Evolutionary conservation across 169 alveolate genomes (phyloP).

Genomic region (Fabrea salina): DNA sequence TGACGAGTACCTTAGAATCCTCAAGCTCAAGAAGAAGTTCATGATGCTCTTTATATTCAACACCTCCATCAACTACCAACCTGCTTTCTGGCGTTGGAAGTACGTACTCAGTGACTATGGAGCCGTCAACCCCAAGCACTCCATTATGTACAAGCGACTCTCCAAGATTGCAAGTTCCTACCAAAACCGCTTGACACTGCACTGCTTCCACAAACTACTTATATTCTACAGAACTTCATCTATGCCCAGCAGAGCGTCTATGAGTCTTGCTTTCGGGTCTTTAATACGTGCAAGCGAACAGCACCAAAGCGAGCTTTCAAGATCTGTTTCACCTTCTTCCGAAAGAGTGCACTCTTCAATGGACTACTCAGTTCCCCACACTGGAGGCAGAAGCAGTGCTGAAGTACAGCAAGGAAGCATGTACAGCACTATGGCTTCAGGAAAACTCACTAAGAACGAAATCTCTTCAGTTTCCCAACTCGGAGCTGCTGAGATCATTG

Average conservation of each 20-base stretch:
- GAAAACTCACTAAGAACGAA: slow-evolving; percentile 9
- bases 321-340: slow-evolving; percentile 1
- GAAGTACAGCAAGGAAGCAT: slow-evolving; percentile 7
- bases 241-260: not conserved
- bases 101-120: slow-evolving; percentile 21
- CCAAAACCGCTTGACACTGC: slow-evolving; percentile 12
- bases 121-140: not conserved
- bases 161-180: not conserved
- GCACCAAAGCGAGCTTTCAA: not conserved
- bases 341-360: not conserved
- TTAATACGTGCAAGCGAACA: not conserved
- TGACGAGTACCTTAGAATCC: not conserved
- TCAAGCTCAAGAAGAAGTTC: not conserved
- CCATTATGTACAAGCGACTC: slow-evolving; percentile 4
- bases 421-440: slow-evolving; percentile 16
- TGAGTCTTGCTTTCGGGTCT: slow-evolving; percentile 4
- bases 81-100: slow-evolving; percentile 17
- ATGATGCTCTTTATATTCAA: not conserved
- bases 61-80: slow-evolving; percentile 1
- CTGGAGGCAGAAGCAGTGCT: not conserved
- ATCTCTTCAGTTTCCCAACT: not conserved
- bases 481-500: slow-evolving; percentile 24
- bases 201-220: not conserved
- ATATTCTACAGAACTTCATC: not conserved
- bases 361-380: not conserved